These are phyloP conservation scores for Pyrenula aspistea DNA, from an alignment of 495 filamentous ascomycete species.

Conservation along the genomic window DNA sequence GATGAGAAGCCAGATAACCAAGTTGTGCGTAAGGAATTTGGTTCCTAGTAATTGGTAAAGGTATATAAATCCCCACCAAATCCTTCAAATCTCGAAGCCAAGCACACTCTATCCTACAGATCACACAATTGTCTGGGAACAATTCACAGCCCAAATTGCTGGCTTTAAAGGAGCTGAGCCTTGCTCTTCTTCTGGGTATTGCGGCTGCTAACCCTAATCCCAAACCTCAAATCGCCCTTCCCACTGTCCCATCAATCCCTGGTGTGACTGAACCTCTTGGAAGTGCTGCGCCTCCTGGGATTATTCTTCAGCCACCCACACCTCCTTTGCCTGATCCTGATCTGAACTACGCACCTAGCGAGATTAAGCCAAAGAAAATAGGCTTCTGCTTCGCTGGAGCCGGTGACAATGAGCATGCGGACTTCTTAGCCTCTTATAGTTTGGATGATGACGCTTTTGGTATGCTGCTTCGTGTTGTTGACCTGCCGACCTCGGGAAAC, in stretches of 20 bases:
- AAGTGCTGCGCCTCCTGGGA: slow-evolving; percentile 36
- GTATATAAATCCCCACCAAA: neutral
- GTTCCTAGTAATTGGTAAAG: too few relatives aligned
- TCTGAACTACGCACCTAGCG: slow-evolving; percentile 27
- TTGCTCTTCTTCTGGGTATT: slow-evolving; percentile 19
- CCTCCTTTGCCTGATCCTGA: slow-evolving; percentile 42
- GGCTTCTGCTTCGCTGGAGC: slow-evolving; percentile 53
- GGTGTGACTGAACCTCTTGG: slow-evolving; percentile 44
- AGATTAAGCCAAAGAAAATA: slow-evolving; percentile 54
- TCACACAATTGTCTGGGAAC: neutral
- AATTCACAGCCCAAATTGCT: neutral
- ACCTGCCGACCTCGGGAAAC: slow-evolving; percentile 49
- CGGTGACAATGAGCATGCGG: slow-evolving; percentile 40
- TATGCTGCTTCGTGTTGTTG: slow-evolving; percentile 42
- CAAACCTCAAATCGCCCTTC: slow-evolving; percentile 19
- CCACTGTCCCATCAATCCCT: slow-evolving; percentile 42
- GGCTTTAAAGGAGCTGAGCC: slow-evolving; percentile 15
- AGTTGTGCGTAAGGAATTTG: neutral
- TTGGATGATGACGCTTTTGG: slow-evolving; percentile 54
- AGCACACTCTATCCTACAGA: neutral
- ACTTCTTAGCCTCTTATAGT: slow-evolving; percentile 49
- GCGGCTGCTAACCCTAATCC: slow-evolving; percentile 2
- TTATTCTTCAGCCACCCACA: slow-evolving; percentile 46
- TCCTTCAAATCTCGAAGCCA: neutral
- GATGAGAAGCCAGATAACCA: neutral